Conservation (phyloP, 2,329 filamentous ascomycete species). For the Emmonsiellopsis sp. region DNA sequence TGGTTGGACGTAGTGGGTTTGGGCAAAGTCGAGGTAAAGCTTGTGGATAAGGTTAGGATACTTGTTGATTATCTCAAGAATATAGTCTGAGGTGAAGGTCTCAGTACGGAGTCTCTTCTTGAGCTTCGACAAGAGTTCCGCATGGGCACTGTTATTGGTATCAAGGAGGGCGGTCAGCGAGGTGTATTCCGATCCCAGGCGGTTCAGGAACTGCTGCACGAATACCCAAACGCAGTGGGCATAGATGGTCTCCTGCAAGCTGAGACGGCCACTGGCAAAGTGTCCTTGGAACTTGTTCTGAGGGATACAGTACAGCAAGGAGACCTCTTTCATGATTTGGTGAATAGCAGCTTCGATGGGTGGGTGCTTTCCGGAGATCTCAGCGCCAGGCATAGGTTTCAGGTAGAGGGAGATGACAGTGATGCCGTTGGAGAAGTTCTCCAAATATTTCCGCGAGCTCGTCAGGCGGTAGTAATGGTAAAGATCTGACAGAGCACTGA, state of each 20-base stretch:
- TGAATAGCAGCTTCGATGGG: constrained; percentile 91
- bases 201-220: constrained; percentile 95
- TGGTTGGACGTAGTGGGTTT: constrained; percentile 67
- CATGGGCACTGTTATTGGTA: constrained; percentile 70
- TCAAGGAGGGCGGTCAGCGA: constrained; percentile 77
- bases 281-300: constrained; percentile 92
- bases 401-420: constrained; percentile 96
- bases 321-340: constrained; percentile 98
- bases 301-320: constrained; percentile 91
- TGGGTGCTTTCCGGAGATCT: constrained; percentile 52
- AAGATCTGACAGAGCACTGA: constrained; percentile 88
- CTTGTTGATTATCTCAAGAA: constrained; percentile 88
- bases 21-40: constrained; percentile 86
- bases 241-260: constrained; percentile 93
- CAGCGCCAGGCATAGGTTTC: constrained; percentile 56
- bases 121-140: constrained; percentile 80
- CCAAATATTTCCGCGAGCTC: constrained; percentile 91
- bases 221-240: constrained; percentile 97
- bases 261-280: constrained; percentile 77
- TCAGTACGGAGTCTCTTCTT: constrained; percentile 93
- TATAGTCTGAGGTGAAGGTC: constrained; percentile 97
- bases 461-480: constrained; percentile 99
- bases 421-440: constrained; percentile 98
- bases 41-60: constrained; percentile 81
- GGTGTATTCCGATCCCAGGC: constrained; percentile 82